These are phyloP conservation scores for Suhomyces kilbournensis DNA, from an alignment of 805 yeast genomes.

Conservation along the genomic window DNA sequence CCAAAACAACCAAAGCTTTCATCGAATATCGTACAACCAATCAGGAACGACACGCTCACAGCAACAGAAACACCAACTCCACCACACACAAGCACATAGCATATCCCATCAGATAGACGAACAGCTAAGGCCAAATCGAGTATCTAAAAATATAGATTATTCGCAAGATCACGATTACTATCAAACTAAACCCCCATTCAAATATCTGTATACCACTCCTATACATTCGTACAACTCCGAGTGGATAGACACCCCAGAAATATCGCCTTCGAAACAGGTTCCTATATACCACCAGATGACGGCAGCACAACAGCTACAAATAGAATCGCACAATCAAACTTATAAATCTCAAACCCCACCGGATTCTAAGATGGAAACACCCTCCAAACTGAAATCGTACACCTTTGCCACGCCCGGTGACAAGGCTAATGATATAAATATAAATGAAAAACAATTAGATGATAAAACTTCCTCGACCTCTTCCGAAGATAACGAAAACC, in stretches of 20 bases:
- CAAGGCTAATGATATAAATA: slow-evolving; percentile 3
- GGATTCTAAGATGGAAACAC: slow-evolving; percentile 1
- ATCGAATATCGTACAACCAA: neutral
- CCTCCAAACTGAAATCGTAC: slow-evolving; percentile 2
- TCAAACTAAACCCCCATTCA: neutral
- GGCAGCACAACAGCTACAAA: slow-evolving; percentile 1
- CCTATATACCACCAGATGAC: neutral
- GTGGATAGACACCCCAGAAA: slow-evolving; percentile 7
- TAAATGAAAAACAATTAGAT: slow-evolving; percentile 1
- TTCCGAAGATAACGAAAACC: neutral
- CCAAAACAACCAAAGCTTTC: neutral
- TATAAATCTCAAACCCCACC: neutral
- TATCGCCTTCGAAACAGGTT: slow-evolving; percentile 2
- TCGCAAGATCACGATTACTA: neutral
- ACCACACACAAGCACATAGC: neutral
- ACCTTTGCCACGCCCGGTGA: slow-evolving; percentile 7
- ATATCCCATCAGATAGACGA: neutral
- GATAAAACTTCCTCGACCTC: slow-evolving; percentile 4
- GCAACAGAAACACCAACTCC: neutral
- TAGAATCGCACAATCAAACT: neutral
- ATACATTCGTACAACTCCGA: slow-evolving; percentile 5
- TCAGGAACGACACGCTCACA: neutral
- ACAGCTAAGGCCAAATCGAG: neutral
- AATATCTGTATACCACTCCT: slow-evolving; percentile 1
- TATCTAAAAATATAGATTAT: neutral